Conservation (phyloP, 1,139 yeast genomes). For the Ashbya aceris region DNA sequence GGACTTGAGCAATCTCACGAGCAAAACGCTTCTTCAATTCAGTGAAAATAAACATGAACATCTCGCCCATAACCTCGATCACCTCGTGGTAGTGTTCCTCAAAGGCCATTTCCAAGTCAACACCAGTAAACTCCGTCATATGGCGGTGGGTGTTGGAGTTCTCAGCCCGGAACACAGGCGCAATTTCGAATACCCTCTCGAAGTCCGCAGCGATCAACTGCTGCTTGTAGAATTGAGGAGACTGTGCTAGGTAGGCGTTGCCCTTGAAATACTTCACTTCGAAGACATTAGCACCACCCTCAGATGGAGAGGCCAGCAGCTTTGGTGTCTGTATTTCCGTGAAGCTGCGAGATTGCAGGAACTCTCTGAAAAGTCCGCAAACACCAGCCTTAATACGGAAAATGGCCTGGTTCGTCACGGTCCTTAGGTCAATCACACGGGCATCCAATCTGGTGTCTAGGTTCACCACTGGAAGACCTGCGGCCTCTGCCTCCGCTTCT, state of each 20-base stretch:
- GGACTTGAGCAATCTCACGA: constrained; percentile 78
- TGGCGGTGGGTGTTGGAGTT: constrained; percentile 98
- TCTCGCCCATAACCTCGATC: constrained; percentile 69
- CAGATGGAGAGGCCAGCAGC: constrained; percentile 89
- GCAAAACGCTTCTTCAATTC: constrained; percentile 73
- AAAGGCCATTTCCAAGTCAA: constrained; percentile 95
- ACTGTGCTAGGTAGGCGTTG: constrained; percentile 89
- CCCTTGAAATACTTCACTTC: constrained; percentile 88
- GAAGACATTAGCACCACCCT: constrained; percentile 96
- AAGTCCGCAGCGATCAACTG: constrained; percentile 97
- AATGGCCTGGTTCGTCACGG: constrained; percentile 94
- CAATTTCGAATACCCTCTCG: constrained; percentile 90
- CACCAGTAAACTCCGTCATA: constrained; percentile 96
- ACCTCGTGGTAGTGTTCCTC: constrained; percentile 98
- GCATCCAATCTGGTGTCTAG: constrained; percentile 93
- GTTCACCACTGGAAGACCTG: constrained; percentile 86
- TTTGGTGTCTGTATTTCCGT: constrained; percentile 95
- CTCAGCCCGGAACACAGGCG: constrained; percentile 98
- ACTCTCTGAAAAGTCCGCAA: constrained; percentile 81
- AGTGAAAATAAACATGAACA: constrained; percentile 80
- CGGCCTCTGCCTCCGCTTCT: constrained; percentile 89
- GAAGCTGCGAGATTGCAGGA: constrained; percentile 56
- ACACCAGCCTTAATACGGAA: constrained; percentile 91
- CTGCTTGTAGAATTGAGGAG: constrained; percentile 96
- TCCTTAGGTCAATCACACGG: constrained; percentile 92